These are phyloP conservation scores for Paulownia fortunei DNA, from an alignment of 257 asterid genomes.

Conservation along the genomic window DNA sequence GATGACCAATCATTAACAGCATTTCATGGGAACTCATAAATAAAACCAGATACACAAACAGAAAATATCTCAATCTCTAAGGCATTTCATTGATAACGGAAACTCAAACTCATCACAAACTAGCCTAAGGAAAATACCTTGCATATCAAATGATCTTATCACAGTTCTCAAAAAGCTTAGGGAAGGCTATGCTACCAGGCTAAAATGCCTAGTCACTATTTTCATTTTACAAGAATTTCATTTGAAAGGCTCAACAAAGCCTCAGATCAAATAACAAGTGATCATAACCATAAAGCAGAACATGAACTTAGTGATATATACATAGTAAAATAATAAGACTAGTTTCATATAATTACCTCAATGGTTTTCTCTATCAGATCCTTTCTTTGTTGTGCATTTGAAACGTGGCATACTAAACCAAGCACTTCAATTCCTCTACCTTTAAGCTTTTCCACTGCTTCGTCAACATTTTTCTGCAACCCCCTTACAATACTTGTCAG, in stretches of 20 bases:
- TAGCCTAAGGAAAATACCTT: not conserved
- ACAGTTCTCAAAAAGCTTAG: no score
- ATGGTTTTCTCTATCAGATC: constrained; percentile 69
- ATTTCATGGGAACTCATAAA: not conserved
- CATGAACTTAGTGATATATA: not conserved
- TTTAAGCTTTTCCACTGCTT: constrained; percentile 71
- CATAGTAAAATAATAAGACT: not conserved
- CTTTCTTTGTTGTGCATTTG: constrained; percentile 79
- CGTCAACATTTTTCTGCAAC: constrained; percentile 88
- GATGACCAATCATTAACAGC: not conserved
- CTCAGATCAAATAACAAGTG: not conserved
- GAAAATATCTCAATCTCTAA: not conserved
- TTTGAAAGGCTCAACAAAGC: not conserved
- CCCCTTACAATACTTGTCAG: not conserved
- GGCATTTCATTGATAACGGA: not conserved
- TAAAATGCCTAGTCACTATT: not conserved
- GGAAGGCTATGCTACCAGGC: not conserved
- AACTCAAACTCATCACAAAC: not conserved
- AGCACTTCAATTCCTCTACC: constrained; percentile 64
- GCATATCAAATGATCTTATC: no score
- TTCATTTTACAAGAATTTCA: not conserved
- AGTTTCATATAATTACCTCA: constrained; percentile 50
- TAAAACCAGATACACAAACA: not conserved
- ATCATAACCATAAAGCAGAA: not conserved
- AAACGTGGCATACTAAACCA: constrained; percentile 88